Base-by-base conservation (phyloP, 768 basidiomycete genomes). In the Chalciporus piperatus region DNA sequence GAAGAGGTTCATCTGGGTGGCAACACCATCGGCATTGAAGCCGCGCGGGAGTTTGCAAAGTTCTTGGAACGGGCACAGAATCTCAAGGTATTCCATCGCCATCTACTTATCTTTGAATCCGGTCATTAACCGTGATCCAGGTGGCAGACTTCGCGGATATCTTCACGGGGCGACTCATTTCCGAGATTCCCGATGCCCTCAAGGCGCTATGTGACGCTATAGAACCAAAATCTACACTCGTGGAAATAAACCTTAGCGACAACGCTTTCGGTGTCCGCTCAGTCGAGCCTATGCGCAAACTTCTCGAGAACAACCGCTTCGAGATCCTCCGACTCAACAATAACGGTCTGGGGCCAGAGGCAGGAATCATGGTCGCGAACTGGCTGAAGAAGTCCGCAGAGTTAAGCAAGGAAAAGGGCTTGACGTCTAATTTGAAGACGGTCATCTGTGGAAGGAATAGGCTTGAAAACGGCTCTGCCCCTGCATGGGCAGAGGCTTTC, bases 191-290 rank as follows among this genome's bases (percentile, higher is more conserved):
- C 5, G 79, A 73, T 51, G 92, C 97, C 14, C 84, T 99, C 41
- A 79, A 84, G 33, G 87, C 90, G 32, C 81, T 99, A 59, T 97
- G 95, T 67, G 83, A 92, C 61, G 84, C 94, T 12, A 82, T 99
- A 54, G 83, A 83, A 61, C 77, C 82, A 61, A 91, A 91, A 63
- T 78, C 83, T 4, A 82, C 87, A 3, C 85, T 99, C 43, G 76
- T 87, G 47, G 90, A 93, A 70, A 80, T 99, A 61, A 82, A 98
- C 67, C 82, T 99, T 47, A 88, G 84, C 62, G 96, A 98, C 68
- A 99, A 99, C 59, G 96, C 96, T 10, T 98, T 98, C 58, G 96
- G 96, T 19, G 93, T 92, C 30, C 86, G 95, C 63, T 93, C 90
- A 28, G 94, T 94, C 20, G 92, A 94, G 58, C 92, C 94, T 40